Evolutionary conservation across 208 protist species (phyloP).

Genomic region (Leishmania tropica): DNA sequence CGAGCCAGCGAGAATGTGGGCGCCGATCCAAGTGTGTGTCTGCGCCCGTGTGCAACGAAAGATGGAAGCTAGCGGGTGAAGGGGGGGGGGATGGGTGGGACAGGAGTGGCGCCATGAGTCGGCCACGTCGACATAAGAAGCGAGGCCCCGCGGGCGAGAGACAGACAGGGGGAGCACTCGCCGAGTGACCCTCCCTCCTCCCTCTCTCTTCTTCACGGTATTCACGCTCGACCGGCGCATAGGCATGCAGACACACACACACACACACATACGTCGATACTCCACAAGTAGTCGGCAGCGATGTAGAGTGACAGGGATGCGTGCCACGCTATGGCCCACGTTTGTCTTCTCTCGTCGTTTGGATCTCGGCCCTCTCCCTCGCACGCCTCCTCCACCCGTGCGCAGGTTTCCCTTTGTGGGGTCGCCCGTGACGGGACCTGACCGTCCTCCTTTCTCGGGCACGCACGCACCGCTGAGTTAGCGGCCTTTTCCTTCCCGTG

Average conservation of each 20-base stretch:
- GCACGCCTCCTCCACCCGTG: no score
- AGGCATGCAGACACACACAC: conserved; percentile 6
- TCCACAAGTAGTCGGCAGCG: not conserved
- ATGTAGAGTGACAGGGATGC: not conserved
- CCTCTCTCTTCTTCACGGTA: not conserved
- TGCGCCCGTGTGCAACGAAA: not conserved
- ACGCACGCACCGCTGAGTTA: no score
- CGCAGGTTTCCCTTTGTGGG: no score
- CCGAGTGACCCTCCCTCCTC: not conserved
- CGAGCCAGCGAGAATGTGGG: not conserved
- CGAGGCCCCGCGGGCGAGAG: not conserved
- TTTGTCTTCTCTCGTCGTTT: no score
- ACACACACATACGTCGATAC: not conserved
- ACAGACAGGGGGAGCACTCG: not conserved
- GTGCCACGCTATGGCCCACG: no score
- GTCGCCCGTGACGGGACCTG: no score
- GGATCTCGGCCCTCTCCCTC: not conserved
- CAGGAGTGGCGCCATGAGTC: not conserved
- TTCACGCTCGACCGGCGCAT: not conserved
- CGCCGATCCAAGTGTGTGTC: not conserved
- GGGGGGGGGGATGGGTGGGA: not conserved
- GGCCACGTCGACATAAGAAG: not conserved
- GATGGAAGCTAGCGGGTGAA: not conserved
- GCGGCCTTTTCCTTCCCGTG: no score
- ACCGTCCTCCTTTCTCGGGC: no score